A percentile compares a stretch with the other conserved stretches of the same genome.
phyloP scores from a whole-genome alignment of 78 protist genomes.

The Acrasis kona region DNA sequence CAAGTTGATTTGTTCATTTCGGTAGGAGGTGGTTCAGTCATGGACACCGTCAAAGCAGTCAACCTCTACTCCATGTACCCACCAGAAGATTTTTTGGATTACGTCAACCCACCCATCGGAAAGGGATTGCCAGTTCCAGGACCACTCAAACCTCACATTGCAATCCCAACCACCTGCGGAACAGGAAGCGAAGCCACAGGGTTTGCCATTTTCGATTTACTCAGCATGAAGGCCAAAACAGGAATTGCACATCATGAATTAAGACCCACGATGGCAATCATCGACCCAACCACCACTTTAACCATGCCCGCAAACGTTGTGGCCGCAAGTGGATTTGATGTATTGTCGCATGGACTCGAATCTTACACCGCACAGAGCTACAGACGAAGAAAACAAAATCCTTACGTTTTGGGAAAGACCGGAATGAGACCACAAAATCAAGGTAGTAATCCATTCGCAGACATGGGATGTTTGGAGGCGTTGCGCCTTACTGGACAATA shows the following conservation, averaged over 20 bases:
- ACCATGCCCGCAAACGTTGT: slow-evolving; percentile 37
- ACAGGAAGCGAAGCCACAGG: slow-evolving; percentile 61
- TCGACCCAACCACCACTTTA: slow-evolving; percentile 33
- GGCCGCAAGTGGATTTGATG: slow-evolving; percentile 43
- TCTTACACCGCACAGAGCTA: slow-evolving; percentile 52
- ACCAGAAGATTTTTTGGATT: slow-evolving; percentile 27
- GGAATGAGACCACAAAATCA: slow-evolving; percentile 42
- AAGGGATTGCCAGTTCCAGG: slow-evolving; percentile 38
- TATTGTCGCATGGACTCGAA: slow-evolving; percentile 50
- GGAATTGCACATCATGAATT: slow-evolving; percentile 45
- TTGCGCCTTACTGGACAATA: background rate
- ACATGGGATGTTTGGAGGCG: slow-evolving; percentile 8
- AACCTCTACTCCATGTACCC: slow-evolving; percentile 50
- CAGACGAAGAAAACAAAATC: background rate
- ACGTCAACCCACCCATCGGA: slow-evolving; percentile 54
- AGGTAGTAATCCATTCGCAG: slow-evolving; percentile 48
- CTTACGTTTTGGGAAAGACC: slow-evolving; percentile 7
- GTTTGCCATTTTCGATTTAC: slow-evolving; percentile 36
- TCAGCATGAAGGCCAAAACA: slow-evolving; percentile 30
- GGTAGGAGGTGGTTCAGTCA: slow-evolving; percentile 54
- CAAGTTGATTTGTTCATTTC: slow-evolving; percentile 49
- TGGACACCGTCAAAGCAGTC: slow-evolving; percentile 61
- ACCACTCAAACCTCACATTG: slow-evolving; percentile 45
- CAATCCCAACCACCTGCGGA: slow-evolving; percentile 59
- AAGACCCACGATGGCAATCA: slow-evolving; percentile 46